Conservation (phyloP, 257 asterid genomes). For the Gardenia jasminoides region DNA sequence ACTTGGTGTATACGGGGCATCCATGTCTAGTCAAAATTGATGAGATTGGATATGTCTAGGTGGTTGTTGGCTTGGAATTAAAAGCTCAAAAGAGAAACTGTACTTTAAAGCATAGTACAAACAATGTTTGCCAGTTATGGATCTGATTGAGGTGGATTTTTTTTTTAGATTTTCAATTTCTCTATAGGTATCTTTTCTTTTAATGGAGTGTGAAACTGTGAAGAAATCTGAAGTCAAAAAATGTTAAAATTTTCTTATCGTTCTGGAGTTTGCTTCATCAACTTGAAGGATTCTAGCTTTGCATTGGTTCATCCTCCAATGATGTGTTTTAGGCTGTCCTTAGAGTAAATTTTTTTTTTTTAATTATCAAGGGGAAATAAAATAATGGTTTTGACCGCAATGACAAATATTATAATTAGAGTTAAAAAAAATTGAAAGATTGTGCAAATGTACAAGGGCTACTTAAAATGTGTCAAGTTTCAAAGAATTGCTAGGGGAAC, state of each 20-base stretch:
- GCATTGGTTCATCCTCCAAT: not conserved
- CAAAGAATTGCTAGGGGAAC: no score
- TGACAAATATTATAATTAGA: not conserved
- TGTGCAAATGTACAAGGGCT: not conserved
- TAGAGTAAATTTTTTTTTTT: no score
- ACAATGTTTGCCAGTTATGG: not conserved
- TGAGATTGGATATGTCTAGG: not conserved
- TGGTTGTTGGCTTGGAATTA: constrained; percentile 13
- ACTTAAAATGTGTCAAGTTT: not conserved
- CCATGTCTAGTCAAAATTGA: not conserved
- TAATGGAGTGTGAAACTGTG: not conserved
- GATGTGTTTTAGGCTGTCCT: no score
- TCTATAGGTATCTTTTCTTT: not conserved
- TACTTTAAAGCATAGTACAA: not conserved
- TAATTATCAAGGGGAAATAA: no score
- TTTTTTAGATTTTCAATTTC: not conserved
- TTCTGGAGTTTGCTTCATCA: not conserved
- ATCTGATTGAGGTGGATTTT: not conserved
- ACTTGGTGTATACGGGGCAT: not conserved
- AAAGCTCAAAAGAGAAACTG: not conserved
- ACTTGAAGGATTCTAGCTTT: not conserved
- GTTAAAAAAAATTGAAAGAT: no score
- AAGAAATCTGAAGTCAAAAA: not conserved
- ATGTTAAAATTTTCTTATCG: not conserved
- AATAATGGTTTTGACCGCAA: no score